A percentile compares a stretch with the other conserved stretches of the same genome.
These are phyloP conservation scores for Trebouxia sp. DNA, from an alignment of 139 green algal species.

Conservation along the genomic window DNA sequence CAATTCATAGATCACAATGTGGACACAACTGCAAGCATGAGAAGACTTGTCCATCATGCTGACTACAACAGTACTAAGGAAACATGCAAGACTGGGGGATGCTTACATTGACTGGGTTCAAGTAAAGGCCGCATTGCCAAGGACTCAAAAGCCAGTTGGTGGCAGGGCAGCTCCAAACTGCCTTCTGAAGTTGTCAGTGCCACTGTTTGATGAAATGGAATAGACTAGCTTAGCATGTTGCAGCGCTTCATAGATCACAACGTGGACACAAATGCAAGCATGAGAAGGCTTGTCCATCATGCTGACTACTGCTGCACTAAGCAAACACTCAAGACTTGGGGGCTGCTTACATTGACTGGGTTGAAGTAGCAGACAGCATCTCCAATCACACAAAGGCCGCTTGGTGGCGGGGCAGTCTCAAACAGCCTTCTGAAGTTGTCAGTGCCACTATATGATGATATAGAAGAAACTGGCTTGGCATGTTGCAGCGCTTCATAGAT, in stretches of 20 bases:
- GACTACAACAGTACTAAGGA: too few species aligned
- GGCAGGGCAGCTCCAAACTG: neutral
- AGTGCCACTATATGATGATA: neutral
- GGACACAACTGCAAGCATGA: too few species aligned
- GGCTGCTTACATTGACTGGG: neutral
- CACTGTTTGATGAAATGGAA: neutral
- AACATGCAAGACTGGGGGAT: too few species aligned
- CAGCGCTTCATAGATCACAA: neutral
- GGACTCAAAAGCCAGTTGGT: neutral
- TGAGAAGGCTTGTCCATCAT: too few species aligned
- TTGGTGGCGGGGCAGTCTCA: neutral
- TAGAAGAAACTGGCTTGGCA: neutral
- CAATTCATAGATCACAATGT: neutral
- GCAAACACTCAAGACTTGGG: too few species aligned
- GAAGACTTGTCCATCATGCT: too few species aligned
- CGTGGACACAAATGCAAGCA: too few species aligned
- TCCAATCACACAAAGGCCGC: slow-evolving; percentile 9
- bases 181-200: neutral
- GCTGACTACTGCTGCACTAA: too few species aligned
- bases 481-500: neutral
- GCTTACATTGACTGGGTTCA: slow-evolving; percentile 1
- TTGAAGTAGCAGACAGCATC: slow-evolving; percentile 16
- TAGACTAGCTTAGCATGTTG: neutral
- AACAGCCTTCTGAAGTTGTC: neutral
- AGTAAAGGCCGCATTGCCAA: slow-evolving; percentile 2